These are phyloP conservation scores for Oxytropis ochrocephala DNA, from an alignment of 306 rosid species.

Conservation along the genomic window DNA sequence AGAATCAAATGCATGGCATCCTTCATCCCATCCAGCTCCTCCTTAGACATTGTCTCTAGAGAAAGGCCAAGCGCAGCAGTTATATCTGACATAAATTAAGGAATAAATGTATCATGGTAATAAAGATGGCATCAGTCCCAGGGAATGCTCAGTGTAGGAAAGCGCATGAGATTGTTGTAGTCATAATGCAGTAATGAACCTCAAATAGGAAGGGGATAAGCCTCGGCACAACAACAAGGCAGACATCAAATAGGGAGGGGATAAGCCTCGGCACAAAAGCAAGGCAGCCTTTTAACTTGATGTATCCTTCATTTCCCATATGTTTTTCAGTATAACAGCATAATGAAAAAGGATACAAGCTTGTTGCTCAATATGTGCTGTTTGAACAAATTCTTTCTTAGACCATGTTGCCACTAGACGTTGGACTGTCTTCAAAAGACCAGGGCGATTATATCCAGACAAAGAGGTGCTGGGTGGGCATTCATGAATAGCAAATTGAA, in stretches of 20 bases:
- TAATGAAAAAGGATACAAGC: conserved; percentile 72
- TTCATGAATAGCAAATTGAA: conserved; percentile 71
- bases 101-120: conserved; percentile 9
- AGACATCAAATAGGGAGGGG: conserved; percentile 8
- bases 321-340: conserved; percentile 8
- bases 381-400: conserved; percentile 81
- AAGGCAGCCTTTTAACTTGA: neutral
- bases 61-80: conserved; percentile 85
- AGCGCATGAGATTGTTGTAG: neutral
- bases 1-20: conserved; percentile 74
- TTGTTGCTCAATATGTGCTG: conserved; percentile 81
- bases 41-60: conserved; percentile 69
- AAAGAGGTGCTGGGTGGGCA: conserved; percentile 52
- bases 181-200: neutral
- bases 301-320: neutral
- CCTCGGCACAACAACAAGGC: neutral
- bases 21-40: conserved; percentile 69
- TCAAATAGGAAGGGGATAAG: conserved; percentile 8
- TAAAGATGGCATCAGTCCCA: conserved; percentile 15
- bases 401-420: conserved; percentile 68
- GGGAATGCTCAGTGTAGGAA: conserved; percentile 14
- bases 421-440: conserved; percentile 47
- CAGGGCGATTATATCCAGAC: conserved; percentile 33
- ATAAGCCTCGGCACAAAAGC: neutral
- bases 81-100: conserved; percentile 60